Evolutionary conservation across 352 stramenopile species (phyloP).

Genomic region (Pythium dissimile): DNA sequence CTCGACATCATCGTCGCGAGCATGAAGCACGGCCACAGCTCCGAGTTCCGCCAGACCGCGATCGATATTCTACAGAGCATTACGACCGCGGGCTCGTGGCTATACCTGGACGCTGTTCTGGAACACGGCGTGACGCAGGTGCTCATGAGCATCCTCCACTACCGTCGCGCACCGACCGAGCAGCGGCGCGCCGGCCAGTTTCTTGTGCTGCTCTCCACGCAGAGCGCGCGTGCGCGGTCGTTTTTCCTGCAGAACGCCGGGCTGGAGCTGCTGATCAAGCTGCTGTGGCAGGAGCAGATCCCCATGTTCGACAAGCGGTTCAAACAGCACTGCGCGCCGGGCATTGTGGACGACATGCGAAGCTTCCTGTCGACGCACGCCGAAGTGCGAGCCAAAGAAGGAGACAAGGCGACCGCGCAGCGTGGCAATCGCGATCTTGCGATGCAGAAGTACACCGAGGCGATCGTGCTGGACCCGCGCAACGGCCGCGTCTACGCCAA

Average conservation of each 20-base stretch:
- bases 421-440: constrained; percentile 8
- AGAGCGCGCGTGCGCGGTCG: constrained; percentile 8
- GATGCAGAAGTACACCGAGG: constrained; percentile 21
- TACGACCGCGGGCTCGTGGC: constrained; percentile 4
- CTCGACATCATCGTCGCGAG: constrained; percentile 21
- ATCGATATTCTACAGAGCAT: constrained; percentile 25
- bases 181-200: constrained; percentile 24
- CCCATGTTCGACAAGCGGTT: constrained; percentile 18
- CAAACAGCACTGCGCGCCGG: background rate
- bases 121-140: constrained; percentile 20
- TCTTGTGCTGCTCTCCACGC: constrained; percentile 11
- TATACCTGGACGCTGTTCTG: constrained; percentile 21
- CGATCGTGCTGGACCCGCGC: constrained; percentile 20
- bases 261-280: constrained; percentile 20
- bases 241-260: constrained; percentile 24
- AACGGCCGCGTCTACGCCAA: constrained; percentile 20
- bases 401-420: constrained; percentile 7
- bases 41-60: constrained; percentile 14
- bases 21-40: constrained; percentile 24
- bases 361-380: constrained; percentile 16
- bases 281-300: constrained; percentile 17
- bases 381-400: constrained; percentile 10
- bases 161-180: constrained; percentile 13
- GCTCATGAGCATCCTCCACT: constrained; percentile 21
- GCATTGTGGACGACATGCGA: constrained; percentile 15